Evolutionary conservation across 2,329 filamentous ascomycete genomes (phyloP).

Genomic region (Trichoderma atroviride): DNA sequence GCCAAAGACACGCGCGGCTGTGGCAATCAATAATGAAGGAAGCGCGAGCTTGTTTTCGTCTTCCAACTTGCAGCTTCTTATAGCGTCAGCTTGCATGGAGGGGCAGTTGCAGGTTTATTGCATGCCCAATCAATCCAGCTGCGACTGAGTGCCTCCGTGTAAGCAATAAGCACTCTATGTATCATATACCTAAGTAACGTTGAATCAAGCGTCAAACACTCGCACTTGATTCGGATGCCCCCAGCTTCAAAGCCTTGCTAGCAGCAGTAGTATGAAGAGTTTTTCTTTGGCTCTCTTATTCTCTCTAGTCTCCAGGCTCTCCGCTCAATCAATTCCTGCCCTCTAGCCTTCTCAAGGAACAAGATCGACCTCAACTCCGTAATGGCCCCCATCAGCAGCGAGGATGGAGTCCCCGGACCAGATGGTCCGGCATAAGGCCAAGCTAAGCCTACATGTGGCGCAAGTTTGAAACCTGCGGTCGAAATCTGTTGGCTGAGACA

Average conservation of each 20-base stretch:
- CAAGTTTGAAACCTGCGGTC: not conserved
- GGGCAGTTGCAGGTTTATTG: not conserved
- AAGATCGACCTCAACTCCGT: not conserved
- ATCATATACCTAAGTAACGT: not conserved
- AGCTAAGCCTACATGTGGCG: slow-evolving; percentile 1
- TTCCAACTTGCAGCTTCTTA: not conserved
- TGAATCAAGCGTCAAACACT: not conserved
- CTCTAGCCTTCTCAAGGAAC: not conserved
- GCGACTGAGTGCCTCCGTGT: too few relatives aligned
- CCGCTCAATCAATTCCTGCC: not conserved
- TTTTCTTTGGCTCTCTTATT: not conserved
- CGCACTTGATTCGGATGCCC: not conserved
- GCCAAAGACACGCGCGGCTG: not conserved
- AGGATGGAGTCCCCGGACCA: slow-evolving; percentile 3
- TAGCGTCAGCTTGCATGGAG: not conserved
- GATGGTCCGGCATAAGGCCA: slow-evolving; percentile 3
- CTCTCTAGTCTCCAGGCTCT: not conserved
- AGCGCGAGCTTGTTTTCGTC: not conserved
- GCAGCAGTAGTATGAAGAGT: not conserved
- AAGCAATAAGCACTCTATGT: not conserved
- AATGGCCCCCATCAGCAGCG: not conserved
- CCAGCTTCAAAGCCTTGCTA: not conserved
- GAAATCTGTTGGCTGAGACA: not conserved
- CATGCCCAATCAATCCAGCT: too few relatives aligned
- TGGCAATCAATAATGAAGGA: not conserved